Evolutionary conservation across 2,329 filamentous ascomycete genomes (phyloP), one percentile per base, ranked within the genome.

Genomic region (Onygenales sp.): DNA sequence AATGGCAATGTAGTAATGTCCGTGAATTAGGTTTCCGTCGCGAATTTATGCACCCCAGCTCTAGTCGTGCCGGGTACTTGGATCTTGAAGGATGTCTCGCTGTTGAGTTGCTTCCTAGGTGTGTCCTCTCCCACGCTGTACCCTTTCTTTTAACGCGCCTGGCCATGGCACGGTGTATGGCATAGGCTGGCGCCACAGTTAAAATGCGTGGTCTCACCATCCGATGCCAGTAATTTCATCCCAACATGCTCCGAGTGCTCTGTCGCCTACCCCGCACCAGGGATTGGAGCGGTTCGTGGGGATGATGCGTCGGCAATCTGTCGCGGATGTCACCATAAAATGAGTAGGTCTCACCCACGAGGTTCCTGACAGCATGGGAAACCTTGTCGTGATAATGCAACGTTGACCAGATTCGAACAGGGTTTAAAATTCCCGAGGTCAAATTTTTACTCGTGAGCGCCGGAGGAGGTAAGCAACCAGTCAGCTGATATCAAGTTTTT

Each of bases 211-310:
- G 34, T 37, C n/a, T 39, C 36, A 39, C 5, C 39, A 34, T 39
- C 31, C 27, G 13, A 27, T 40, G 45, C 46, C 52, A 90, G 86
- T 68, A 84, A 82, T 42, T 92, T 94, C 70, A 72, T 87, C 33
- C 88, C 88, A 13, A 91, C 86, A 0, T 94, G 88, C 66, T 78
- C 80, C 1, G 77, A 80, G 62, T 94, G 88, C 70, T 93, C 88
- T 33, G 86, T 83, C 0, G 62, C 81, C 1, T 81, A 83, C 57
- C 78, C 79, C 3, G 65, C 67, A 7, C 76, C 78, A 14, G 87
- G 86, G 0, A 77, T 93, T 36, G 77, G 84, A 13, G 83, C 86
- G 4, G 86, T 92, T 5, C 78, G 85, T 31, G 87, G 87, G 45
- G 87, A 92, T 55, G 81, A 81, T 14, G 80, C 82, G 21, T 84